Conservation (phyloP, 169 alveolate genomes). For the Plasmodium vivax region DNA sequence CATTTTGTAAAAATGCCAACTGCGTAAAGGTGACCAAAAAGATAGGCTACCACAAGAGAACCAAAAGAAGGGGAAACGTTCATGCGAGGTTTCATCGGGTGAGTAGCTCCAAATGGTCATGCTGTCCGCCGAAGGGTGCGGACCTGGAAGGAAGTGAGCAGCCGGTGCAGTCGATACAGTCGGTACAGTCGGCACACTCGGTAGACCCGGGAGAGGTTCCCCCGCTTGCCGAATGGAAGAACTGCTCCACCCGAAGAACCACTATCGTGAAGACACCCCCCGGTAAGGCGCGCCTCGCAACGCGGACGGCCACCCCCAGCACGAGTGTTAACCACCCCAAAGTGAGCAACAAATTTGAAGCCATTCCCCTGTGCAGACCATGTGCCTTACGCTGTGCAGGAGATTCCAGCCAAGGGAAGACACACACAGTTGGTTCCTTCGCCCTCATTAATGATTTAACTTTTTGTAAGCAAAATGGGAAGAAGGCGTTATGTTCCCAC, state of each 20-base stretch:
- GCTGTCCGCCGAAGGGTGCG: neutral
- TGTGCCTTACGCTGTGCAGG: neutral
- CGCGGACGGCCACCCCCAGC: neutral
- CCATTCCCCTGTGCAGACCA: neutral
- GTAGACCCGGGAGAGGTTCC: neutral
- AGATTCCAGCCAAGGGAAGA: neutral
- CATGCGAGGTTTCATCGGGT: neutral
- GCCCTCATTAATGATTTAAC: neutral
- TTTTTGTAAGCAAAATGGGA: neutral
- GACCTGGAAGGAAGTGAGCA: neutral
- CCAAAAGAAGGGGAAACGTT: neutral
- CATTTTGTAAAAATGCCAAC: neutral
- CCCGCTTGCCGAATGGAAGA: neutral
- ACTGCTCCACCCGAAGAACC: neutral
- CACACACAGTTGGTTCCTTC: neutral
- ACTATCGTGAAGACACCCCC: neutral
- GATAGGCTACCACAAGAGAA: neutral
- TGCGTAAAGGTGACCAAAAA: conserved; percentile 3
- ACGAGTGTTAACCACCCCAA: neutral
- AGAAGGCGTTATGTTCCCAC: neutral
- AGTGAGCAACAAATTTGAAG: neutral
- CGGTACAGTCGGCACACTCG: too few species aligned
- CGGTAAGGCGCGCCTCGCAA: neutral
- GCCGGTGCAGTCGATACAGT: too few species aligned
- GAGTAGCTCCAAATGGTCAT: neutral